Evolutionary conservation across 805 yeast species (phyloP), one percentile per base, ranked within the genome.

Genomic region (Hermanozyma aechmeae): DNA sequence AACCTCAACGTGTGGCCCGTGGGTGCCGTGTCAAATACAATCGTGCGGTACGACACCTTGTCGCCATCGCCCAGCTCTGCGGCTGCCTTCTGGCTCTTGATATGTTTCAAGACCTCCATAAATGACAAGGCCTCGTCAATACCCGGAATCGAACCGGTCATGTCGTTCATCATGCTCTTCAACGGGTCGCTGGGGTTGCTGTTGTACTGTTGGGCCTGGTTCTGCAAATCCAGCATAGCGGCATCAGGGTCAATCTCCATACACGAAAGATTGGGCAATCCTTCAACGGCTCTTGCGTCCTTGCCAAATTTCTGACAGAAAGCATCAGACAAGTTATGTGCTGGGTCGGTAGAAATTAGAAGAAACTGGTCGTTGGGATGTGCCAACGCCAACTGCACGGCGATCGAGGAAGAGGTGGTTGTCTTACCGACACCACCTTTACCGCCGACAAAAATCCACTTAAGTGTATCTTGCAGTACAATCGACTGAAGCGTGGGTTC

Each of bases 361-460:
- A 92, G 65, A 43, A 85, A 93, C 45, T 81, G 79, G 41, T 85
- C 87, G 12, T 55, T 40, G 20, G 94, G 93, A 50, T 93, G 79
- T 33, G 71, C 65, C 37, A 81, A 58, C 12, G 98, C 96, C 53
- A 92, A 71, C 59, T 92, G 97, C 38, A 87, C 79, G 14, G 99
- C 94, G 43, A 92, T 71, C 15, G 96, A 86, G 26, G 95, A 87
- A 1, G 97, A 89, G 3, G 96, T 83, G 15, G 98, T 92, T 39
- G 99, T 92, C 56, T 92, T 92, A 48, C 99, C 99, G 16, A 92
- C 99, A 59, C 99, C 99, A 56, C 99, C 99, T 65, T 92, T 92
- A 44, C 99, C 99, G 42, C 99, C 99, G 25, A 89, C 97, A 49
- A 92, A 92, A 39, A 92, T 79, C 99, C 99, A 92, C 50, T 82